A percentile compares a stretch with the other conserved stretches of the same genome.
phyloP scores from a whole-genome alignment of 2,329 filamentous ascomycete genomes.

The Phyllosticta paracitricarpa region DNA sequence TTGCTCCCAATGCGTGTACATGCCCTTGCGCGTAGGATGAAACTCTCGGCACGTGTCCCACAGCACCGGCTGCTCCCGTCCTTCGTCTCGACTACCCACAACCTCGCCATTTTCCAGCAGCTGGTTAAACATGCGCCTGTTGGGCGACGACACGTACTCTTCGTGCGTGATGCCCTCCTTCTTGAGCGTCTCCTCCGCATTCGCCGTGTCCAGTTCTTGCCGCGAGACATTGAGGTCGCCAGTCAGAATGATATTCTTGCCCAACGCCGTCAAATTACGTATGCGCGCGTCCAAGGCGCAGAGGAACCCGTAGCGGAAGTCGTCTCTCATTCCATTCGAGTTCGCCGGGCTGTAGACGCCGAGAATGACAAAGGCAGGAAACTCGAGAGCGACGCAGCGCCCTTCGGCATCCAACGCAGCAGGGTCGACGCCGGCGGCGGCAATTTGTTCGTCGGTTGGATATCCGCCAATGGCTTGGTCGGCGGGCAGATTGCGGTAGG shows the following conservation, averaged over 20 bases:
- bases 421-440: conserved; percentile 53
- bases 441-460: conserved; percentile 58
- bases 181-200: conserved; percentile 58
- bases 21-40: conserved; percentile 68
- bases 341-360: conserved; percentile 89
- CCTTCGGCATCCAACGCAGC: conserved; percentile 77
- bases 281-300: conserved; percentile 72
- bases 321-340: conserved; percentile 71
- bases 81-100: conserved; percentile 54
- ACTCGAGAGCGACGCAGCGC: conserved; percentile 82
- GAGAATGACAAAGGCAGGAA: conserved; percentile 86
- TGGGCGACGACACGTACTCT: conserved; percentile 62
- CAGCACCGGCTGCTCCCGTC: conserved; percentile 59
- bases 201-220: conserved; percentile 65
- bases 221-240: conserved; percentile 80
- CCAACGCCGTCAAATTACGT: conserved; percentile 68
- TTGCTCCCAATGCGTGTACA: conserved; percentile 98
- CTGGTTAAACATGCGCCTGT: conserved; percentile 74
- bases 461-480: conserved; percentile 83
- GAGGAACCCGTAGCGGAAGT: conserved; percentile 73
- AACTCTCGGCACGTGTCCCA: conserved; percentile 79
- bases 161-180: conserved; percentile 59
- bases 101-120: conserved; percentile 67
- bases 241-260: conserved; percentile 75
- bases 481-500: conserved; percentile 64